Evolutionary conservation across 441 rosid genomes (phyloP).

Genomic region (Populus hybrid): DNA sequence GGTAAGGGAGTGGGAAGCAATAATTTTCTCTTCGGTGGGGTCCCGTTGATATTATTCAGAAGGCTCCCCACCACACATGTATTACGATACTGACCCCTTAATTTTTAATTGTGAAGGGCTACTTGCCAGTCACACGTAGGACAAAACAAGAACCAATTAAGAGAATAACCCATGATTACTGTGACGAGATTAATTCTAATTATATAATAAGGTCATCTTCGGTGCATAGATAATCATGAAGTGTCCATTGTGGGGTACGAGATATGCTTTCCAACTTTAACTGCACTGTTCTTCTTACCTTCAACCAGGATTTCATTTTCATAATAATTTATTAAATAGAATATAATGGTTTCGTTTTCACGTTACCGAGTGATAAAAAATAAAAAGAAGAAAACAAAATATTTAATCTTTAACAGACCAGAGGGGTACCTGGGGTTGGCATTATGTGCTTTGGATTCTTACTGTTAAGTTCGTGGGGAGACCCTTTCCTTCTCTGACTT

Average conservation of each 20-base stretch:
- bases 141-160: background rate
- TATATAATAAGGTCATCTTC: background rate
- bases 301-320: background rate
- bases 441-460: background rate
- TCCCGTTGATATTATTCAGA: slow-evolving; percentile 6
- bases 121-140: slow-evolving; percentile 10
- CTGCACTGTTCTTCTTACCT: background rate
- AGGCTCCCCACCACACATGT: slow-evolving; percentile 9
- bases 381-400: background rate
- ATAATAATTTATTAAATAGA: background rate
- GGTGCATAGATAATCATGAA: background rate
- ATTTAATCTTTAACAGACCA: background rate
- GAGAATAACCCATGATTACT: background rate
- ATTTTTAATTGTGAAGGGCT: slow-evolving; percentile 4
- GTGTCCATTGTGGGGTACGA: slow-evolving; percentile 8
- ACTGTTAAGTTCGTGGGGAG: background rate
- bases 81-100: slow-evolving; percentile 16
- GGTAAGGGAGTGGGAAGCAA: background rate
- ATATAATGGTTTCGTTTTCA: background rate
- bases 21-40: background rate
- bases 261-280: background rate
- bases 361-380: background rate
- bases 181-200: background rate
- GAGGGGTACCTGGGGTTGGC: background rate
- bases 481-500: background rate